Conservation (phyloP, 495 filamentous ascomycete genomes). For the Clohesyomyces aquaticus region DNA sequence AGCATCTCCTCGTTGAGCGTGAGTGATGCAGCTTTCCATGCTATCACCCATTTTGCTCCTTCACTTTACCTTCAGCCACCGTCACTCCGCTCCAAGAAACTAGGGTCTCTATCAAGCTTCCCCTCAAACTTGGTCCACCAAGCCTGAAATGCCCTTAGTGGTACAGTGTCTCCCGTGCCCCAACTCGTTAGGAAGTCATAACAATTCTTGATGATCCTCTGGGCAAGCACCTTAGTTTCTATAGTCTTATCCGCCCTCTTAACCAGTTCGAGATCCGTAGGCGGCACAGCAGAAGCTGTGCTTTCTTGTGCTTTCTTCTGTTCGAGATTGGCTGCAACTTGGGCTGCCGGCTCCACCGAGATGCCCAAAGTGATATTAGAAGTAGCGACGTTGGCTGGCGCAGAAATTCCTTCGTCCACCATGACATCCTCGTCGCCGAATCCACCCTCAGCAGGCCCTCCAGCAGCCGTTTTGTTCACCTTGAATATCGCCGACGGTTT, state of each 20-base stretch:
- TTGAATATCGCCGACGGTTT: constrained; percentile 91
- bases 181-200: constrained; percentile 96
- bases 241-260: constrained; percentile 42
- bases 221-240: constrained; percentile 76
- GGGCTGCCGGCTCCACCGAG: constrained; percentile 73
- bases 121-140: constrained; percentile 99
- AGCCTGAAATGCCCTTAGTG: constrained; percentile 86
- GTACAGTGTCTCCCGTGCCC: constrained; percentile 79
- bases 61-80: constrained; percentile 49
- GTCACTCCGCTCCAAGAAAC: constrained; percentile 83
- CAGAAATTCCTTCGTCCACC: constrained; percentile 43
- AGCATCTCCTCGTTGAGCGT: no score
- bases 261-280: constrained; percentile 43
- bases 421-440: constrained; percentile 53
- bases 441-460: constrained; percentile 43
- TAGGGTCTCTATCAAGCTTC: constrained; percentile 80
- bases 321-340: constrained; percentile 69
- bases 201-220: constrained; percentile 93
- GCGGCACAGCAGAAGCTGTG: constrained; percentile 34
- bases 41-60: not conserved
- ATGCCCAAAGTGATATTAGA: constrained; percentile 74
- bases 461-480: constrained; percentile 51
- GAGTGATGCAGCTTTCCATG: no score
- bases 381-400: constrained; percentile 16
- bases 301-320: constrained; percentile 55